Evolutionary conservation across 495 filamentous ascomycete species (phyloP).

Genomic region (Aspergillus baeticus): DNA sequence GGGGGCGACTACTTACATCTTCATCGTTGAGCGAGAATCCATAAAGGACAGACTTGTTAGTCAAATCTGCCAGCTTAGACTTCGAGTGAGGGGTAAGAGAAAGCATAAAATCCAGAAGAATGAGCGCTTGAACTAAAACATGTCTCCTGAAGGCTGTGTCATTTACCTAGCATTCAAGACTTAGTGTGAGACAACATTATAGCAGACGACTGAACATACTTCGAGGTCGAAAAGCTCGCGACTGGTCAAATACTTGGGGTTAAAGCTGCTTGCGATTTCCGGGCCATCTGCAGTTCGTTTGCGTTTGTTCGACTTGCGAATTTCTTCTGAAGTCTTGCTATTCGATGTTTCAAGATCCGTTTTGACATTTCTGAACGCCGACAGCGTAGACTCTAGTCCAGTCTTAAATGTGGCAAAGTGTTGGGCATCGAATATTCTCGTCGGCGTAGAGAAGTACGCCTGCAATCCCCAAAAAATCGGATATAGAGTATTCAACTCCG

Average conservation of each 20-base stretch:
- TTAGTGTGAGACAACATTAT: not conserved
- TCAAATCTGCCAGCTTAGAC: constrained; percentile 66
- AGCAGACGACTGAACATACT: constrained; percentile 43
- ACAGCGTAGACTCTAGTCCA: constrained; percentile 74
- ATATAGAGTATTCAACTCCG: constrained; percentile 75
- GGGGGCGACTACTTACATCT: constrained; percentile 56
- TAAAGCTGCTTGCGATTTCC: constrained; percentile 74
- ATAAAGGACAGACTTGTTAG: constrained; percentile 87
- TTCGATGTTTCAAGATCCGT: constrained; percentile 57
- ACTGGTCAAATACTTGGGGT: constrained; percentile 95
- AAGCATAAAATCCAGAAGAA: constrained; percentile 88
- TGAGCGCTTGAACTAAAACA: constrained; percentile 90
- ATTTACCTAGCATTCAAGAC: constrained; percentile 61
- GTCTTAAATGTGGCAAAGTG: constrained; percentile 75
- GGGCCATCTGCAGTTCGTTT: constrained; percentile 63
- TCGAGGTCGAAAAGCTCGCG: constrained; percentile 94
- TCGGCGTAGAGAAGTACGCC: constrained; percentile 86
- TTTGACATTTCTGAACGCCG: constrained; percentile 74
- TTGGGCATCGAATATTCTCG: constrained; percentile 67
- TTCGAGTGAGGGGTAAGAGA: constrained; percentile 83
- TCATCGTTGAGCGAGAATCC: constrained; percentile 73
- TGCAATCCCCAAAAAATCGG: constrained; percentile 94
- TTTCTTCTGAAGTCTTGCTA: constrained; percentile 58
- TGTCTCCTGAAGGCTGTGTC: constrained; percentile 92
- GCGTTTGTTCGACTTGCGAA: constrained; percentile 64